Percentiles rank a stretch among this genome's conserved stretches.
Conservation (phyloP, 768 basidiomycete species). For the Pleurotus eryngii region DNA sequence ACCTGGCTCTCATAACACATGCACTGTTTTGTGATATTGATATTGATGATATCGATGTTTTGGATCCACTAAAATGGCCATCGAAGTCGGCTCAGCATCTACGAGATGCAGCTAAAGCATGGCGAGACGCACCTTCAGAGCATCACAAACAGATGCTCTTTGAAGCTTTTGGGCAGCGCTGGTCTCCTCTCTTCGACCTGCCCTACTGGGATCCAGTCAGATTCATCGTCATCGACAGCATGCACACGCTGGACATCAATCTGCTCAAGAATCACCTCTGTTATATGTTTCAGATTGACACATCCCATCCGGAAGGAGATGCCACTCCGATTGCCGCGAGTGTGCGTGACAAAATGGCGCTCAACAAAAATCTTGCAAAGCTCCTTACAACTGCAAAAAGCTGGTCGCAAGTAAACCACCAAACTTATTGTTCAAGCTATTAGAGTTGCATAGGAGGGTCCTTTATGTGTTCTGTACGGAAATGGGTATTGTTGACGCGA, state of each 20-base stretch:
- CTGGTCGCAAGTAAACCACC: not conserved
- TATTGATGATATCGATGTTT: constrained; percentile 13
- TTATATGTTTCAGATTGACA: constrained; percentile 19
- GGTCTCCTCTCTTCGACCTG: constrained; percentile 27
- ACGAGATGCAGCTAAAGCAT: constrained; percentile 13
- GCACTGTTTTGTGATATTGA: constrained; percentile 18
- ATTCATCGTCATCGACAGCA: constrained; percentile 31
- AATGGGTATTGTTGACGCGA: not conserved
- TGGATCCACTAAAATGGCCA: constrained; percentile 20
- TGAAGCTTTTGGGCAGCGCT: constrained; percentile 14
- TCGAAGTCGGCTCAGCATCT: constrained; percentile 7
- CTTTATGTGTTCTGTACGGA: not conserved
- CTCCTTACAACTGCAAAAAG: not conserved
- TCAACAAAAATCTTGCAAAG: not conserved
- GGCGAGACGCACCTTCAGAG: constrained; percentile 18
- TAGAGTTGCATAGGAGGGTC: not conserved
- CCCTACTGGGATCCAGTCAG: constrained; percentile 35
- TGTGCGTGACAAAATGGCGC: not conserved
- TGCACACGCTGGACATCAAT: constrained; percentile 39
- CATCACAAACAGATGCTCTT: constrained; percentile 15
- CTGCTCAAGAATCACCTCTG: constrained; percentile 28
- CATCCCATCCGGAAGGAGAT: not conserved
- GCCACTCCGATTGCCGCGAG: not conserved
- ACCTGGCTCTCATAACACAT: constrained; percentile 16
- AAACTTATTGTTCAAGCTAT: not conserved